These are phyloP conservation scores for Eutrema japonicum DNA, from an alignment of 345 rosid species.

Conservation along the genomic window DNA sequence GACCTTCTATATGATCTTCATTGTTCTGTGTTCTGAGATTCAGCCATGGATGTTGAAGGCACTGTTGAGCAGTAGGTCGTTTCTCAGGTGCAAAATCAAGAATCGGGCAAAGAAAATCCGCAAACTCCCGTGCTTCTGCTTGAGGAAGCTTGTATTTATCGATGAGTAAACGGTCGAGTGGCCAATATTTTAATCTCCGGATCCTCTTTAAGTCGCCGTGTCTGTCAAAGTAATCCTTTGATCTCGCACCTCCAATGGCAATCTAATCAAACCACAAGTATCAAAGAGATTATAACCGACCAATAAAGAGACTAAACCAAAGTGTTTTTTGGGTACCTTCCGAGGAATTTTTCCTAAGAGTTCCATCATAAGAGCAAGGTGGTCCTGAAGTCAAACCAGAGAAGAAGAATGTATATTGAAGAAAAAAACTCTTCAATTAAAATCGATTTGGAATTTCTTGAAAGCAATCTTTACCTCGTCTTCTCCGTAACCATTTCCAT, in stretches of 20 bases:
- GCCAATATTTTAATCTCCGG: conserved; percentile 79
- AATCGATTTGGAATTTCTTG: background rate
- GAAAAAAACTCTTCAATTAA: background rate
- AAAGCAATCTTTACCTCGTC: conserved; percentile 69
- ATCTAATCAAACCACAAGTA: conserved; percentile 52
- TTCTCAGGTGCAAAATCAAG: conserved; percentile 92
- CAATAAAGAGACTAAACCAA: background rate
- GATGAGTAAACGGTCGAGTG: conserved; percentile 75
- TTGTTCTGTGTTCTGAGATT: conserved; percentile 40
- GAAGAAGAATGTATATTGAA: conserved; percentile 9
- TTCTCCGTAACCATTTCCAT: conserved; percentile 75
- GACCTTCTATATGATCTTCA: conserved; percentile 27
- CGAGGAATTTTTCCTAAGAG: conserved; percentile 93
- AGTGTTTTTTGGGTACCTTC: conserved; percentile 55
- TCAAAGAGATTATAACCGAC: conserved; percentile 20
- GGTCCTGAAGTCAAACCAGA: conserved; percentile 67
- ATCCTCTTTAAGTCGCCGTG: conserved; percentile 98
- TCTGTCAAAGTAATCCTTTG: conserved; percentile 91
- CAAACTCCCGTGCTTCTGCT: conserved; percentile 70
- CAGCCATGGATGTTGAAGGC: conserved; percentile 94
- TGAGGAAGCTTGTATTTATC: conserved; percentile 73
- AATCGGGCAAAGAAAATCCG: conserved; percentile 75
- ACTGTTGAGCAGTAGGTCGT: conserved; percentile 88
- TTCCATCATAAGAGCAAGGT: conserved; percentile 97
- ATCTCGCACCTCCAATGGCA: conserved; percentile 82